Evolutionary conservation across 1,284 basidiomycete species (phyloP), one percentile per base, ranked within the genome.

Genomic region (Puccinia novopanici): DNA sequence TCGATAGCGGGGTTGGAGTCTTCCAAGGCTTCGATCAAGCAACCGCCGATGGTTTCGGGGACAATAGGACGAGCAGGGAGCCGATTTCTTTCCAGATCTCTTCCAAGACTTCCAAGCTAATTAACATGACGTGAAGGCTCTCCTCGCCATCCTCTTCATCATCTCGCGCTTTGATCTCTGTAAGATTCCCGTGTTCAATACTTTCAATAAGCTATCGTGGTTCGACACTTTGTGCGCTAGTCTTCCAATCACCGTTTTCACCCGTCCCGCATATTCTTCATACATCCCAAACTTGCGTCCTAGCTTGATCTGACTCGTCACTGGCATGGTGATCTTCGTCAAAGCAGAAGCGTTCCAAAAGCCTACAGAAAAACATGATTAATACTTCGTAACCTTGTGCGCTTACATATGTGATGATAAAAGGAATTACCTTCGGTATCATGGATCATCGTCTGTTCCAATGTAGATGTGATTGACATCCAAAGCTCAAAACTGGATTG

Each of bases 121-220:
- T 89, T 13, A 93, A 85, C 15, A 93, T 90, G 27, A 90, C 86
- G 37, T 88, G 87, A 2, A 89, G 86, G 80, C 92, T 90, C 78
- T 96, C 93, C 13, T 76, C 70, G 22, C 1, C 34, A 34, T 72
- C 37, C 22, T 42, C 54, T 22, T 55, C 52, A 2, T 92, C 91
- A 12, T 95, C 91, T 67, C 48, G n/a, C 5, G 67, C 55, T 48
- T 71, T 72, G 24, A 80, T 37, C 24, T 73, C 70, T 80, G 68
- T 24, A 80, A 63, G n/a, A 80, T 73, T 17, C 70, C 70, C 13
- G 67, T 48, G 45, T 71, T 80, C 40, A 80, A 24, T 0, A 93
- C 94, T 81, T 92, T 90, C 90, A 94, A 91, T 78, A 98, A 89
- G n/a, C 98, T 86, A 59, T 91, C 89, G 40, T 92, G 88, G 87